Percentiles rank a stretch among this genome's conserved stretches.
Evolutionary conservation across 495 filamentous ascomycete genomes (phyloP).

Genomic region (Penicillium antarcticum): DNA sequence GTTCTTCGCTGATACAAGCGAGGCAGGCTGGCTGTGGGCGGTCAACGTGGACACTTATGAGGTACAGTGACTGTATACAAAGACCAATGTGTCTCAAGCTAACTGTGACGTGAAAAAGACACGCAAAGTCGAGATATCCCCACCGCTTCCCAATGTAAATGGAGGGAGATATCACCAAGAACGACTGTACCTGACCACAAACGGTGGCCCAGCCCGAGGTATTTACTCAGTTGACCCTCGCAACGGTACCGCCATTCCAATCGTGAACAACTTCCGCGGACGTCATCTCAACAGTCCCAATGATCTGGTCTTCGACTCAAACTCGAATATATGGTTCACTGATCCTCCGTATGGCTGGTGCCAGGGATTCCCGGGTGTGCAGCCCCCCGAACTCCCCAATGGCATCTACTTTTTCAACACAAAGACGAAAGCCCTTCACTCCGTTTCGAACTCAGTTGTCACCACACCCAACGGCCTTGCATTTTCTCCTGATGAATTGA

Average conservation of each 20-base stretch:
- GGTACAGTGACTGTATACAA: background rate
- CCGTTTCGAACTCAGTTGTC: conserved; percentile 3
- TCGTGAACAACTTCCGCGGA: conserved; percentile 12
- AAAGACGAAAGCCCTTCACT: conserved; percentile 8
- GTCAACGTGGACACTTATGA: conserved; percentile 7
- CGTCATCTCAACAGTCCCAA: conserved; percentile 14
- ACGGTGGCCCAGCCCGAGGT: conserved; percentile 8
- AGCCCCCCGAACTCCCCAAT: conserved; percentile 8
- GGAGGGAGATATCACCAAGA: conserved; percentile 11
- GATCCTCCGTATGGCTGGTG: conserved; percentile 14
- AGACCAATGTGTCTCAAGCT: background rate
- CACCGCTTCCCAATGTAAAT: conserved; percentile 9
- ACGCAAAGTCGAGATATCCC: conserved; percentile 5
- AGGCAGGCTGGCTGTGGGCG: conserved; percentile 12
- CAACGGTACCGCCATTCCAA: conserved; percentile 1
- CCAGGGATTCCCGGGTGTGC: conserved; percentile 5
- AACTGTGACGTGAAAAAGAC: background rate
- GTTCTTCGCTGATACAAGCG: conserved; percentile 7
- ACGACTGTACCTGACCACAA: conserved; percentile 4
- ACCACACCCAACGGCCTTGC: conserved; percentile 7
- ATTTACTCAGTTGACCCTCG: conserved; percentile 6
- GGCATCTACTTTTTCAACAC: conserved; percentile 14
- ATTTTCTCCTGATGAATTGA: conserved; percentile 5
- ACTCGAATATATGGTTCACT: conserved; percentile 14
- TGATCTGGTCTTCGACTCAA: conserved; percentile 9